Percentiles rank a stretch among this genome's conserved stretches.
Evolutionary conservation across 140 eudicot genomes (phyloP).

Genomic region (Bidens hawaiensis): DNA sequence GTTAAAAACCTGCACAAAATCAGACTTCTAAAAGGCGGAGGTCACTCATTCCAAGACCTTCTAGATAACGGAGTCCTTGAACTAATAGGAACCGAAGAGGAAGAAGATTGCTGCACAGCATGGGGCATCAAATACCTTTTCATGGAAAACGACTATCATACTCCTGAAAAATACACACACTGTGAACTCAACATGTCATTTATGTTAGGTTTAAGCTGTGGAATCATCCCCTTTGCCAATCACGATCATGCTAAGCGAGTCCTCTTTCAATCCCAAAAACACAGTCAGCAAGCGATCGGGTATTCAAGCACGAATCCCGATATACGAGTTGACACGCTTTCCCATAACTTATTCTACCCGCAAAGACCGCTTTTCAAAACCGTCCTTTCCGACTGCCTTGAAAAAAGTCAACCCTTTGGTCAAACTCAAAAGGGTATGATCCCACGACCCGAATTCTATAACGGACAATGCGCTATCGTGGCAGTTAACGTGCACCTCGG

Average conservation of each 20-base stretch:
- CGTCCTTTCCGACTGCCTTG: slow-evolving; percentile 72
- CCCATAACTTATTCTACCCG: slow-evolving; percentile 68
- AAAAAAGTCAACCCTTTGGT: slow-evolving; percentile 40
- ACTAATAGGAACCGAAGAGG: slow-evolving; percentile 83
- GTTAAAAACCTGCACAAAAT: slow-evolving; percentile 56
- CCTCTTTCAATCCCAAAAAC: slow-evolving; percentile 77
- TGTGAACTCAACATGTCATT: slow-evolving; percentile 82
- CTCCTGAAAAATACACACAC: slow-evolving; percentile 65
- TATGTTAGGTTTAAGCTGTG: slow-evolving; percentile 71
- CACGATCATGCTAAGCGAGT: slow-evolving; percentile 89
- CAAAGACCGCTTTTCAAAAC: slow-evolving; percentile 81
- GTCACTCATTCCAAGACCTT: slow-evolving; percentile 55
- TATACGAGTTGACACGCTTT: slow-evolving; percentile 63
- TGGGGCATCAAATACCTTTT: slow-evolving; percentile 76
- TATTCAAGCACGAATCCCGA: slow-evolving; percentile 61
- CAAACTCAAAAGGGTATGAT: slow-evolving; percentile 43
- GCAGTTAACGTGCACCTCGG: slow-evolving; percentile 89
- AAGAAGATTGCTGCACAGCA: slow-evolving; percentile 84
- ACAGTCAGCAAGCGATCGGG: slow-evolving; percentile 89
- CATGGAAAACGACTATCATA: slow-evolving; percentile 31
- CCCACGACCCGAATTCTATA: slow-evolving; percentile 66
- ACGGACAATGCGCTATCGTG: slow-evolving; percentile 86
- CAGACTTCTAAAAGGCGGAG: slow-evolving; percentile 55
- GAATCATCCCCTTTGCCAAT: slow-evolving; percentile 76
- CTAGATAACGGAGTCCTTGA: slow-evolving; percentile 68